Evolutionary conservation across 805 yeast genomes (phyloP), one percentile per base, ranked within the genome.

Genomic region (Candida berthetii): DNA sequence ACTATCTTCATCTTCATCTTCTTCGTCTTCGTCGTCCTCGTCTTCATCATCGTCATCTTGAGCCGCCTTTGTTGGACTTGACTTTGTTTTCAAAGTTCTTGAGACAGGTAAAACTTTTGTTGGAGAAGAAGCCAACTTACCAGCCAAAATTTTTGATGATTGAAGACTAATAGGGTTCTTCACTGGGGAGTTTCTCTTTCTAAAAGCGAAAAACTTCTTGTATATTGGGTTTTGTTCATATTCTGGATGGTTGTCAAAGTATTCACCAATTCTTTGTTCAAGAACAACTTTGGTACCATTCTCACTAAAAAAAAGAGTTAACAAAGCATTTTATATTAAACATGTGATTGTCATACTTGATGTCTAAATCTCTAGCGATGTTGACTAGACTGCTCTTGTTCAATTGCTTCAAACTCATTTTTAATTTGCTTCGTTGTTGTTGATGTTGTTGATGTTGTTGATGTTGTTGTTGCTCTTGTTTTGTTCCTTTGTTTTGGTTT

Each of bases 321-420:
- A 14, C 42, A 43, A 24, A 35, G 37, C 32, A 48, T 20, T 43
- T 35, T 16, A 50, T 46, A 40, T 42, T 54, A 11, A 45, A 44
- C 24, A 8, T 22, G 24, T 22, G 6, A 47, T n/a, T n/a, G n/a
- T n/a, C 66, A 19, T 48, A 64, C 69, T 48, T 49, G 40, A 69
- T 46, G 24, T 58, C 57, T 45, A 69, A 60, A 31, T 54, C 56
- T 14, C 51, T 44, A 17, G 72, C 69, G 37, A 69, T 49, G 16
- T 55, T 57, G 41, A 61, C 58, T 39, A 69, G 60, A 18, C 60
- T 61, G 27, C 56, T 53, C 55, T 69, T 69, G 41, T 58, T 64
- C 55, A 67, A 46, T 37, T 52, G 50, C 42, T 58, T 54, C 45
- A 68, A 55, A 48, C 62, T 61, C 62, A 61, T 59, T 35, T 20